These are phyloP conservation scores for Pichia exigua DNA, from an alignment of 805 yeast genomes.

Conservation along the genomic window DNA sequence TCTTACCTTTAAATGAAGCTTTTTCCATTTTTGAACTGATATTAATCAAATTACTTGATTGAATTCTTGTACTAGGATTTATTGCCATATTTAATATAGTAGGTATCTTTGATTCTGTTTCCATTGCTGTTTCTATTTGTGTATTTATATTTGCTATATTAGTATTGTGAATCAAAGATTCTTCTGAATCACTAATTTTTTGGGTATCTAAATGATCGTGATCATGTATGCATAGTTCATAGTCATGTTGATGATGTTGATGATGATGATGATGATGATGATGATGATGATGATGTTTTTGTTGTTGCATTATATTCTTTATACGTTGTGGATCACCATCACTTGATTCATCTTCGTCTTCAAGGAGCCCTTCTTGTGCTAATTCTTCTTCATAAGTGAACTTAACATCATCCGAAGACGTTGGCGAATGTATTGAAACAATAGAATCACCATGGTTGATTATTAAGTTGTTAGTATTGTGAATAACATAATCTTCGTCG, in stretches of 20 bases:
- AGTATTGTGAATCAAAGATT: not conserved
- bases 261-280: not conserved
- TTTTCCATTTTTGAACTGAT: not conserved
- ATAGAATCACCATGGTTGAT: not conserved
- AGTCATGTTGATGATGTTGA: not conserved
- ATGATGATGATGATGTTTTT: not conserved
- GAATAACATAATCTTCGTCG: not conserved
- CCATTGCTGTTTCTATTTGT: not conserved
- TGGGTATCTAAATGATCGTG: not conserved
- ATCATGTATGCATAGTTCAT: not conserved
- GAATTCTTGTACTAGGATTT: not conserved
- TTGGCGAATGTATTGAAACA: not conserved
- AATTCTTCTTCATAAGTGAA: not conserved
- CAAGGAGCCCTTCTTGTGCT: not conserved
- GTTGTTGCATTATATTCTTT: not conserved
- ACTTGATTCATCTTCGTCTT: slow-evolving; percentile 1
- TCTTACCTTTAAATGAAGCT: not conserved
- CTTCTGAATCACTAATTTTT: not conserved
- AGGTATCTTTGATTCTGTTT: not conserved
- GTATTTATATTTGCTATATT: not conserved
- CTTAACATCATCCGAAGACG: not conserved
- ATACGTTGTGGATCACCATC: not conserved
- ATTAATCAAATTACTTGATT: not conserved
- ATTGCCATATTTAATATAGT: not conserved
- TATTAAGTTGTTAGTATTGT: not conserved